These are phyloP conservation scores for Emiliania huxleyi DNA, from an alignment of 78 protist genomes.

Conservation along the genomic window DNA sequence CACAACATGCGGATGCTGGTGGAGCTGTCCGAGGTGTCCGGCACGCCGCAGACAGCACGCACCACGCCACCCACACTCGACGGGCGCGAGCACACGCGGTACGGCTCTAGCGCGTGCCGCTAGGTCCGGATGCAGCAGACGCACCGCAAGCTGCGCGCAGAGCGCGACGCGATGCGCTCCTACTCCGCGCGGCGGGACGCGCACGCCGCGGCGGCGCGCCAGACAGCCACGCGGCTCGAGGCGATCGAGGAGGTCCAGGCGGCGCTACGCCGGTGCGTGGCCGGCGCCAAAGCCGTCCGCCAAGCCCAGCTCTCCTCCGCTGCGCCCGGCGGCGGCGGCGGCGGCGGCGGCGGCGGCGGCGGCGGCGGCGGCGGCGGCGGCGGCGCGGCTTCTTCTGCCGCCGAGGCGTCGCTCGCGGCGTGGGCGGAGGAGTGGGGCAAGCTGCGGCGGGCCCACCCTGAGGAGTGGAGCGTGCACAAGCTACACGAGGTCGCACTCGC, in stretches of 20 bases:
- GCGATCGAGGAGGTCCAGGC: background rate
- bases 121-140: too few species aligned
- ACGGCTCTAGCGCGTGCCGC: too few species aligned
- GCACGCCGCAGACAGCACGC: too few species aligned
- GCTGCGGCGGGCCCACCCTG: background rate
- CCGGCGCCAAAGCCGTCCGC: too few species aligned
- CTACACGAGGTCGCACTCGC: background rate
- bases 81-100: too few species aligned
- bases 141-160: background rate
- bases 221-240: background rate
- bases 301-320: too few species aligned
- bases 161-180: background rate
- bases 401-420: background rate
- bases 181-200: background rate
- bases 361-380: too few species aligned
- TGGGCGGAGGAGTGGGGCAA: background rate
- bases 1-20: constrained; percentile 23
- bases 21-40: background rate
- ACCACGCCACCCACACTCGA: too few species aligned
- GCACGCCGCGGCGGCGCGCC: background rate
- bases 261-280: background rate
- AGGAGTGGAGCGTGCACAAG: background rate
- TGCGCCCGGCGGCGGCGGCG: too few species aligned
- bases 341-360: too few species aligned
- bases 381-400: too few species aligned